phyloP scores from a whole-genome alignment of 106 monocot genomes.

The Chionographis japonica region DNA sequence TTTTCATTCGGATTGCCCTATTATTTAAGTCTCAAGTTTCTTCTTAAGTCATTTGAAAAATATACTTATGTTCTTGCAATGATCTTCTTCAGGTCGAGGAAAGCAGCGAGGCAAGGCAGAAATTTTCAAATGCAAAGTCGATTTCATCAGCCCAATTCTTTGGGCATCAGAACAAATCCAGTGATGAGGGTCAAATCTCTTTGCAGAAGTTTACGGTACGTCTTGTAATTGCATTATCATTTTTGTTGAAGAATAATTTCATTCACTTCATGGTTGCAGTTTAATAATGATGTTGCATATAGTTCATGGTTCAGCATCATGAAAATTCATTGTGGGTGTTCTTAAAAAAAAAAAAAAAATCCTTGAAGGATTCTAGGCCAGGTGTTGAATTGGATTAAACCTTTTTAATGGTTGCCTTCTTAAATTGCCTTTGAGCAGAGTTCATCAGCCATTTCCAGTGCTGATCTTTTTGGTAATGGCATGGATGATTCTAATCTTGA shows the following conservation, averaged over 20 bases:
- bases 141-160: constrained; percentile 92
- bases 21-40: neutral
- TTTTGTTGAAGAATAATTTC: neutral
- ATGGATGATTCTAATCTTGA: constrained; percentile 45
- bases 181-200: constrained; percentile 58
- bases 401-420: neutral
- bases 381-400: neutral
- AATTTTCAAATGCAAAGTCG: constrained; percentile 93
- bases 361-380: neutral
- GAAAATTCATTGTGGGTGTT: no score
- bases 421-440: constrained; percentile 25
- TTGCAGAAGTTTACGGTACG: constrained; percentile 79
- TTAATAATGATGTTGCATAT: neutral
- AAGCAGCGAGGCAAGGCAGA: constrained; percentile 82
- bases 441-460: constrained; percentile 80
- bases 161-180: constrained; percentile 57
- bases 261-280: neutral
- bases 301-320: no score
- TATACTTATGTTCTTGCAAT: neutral
- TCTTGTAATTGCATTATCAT: neutral
- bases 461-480: constrained; percentile 72
- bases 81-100: constrained; percentile 47
- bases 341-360: no score
- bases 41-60: neutral
- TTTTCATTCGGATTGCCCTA: neutral